Percentiles rank a stretch among this genome's conserved stretches.
Conservation (phyloP, 1,284 basidiomycete genomes). For the Ganoderma meredithae region DNA sequence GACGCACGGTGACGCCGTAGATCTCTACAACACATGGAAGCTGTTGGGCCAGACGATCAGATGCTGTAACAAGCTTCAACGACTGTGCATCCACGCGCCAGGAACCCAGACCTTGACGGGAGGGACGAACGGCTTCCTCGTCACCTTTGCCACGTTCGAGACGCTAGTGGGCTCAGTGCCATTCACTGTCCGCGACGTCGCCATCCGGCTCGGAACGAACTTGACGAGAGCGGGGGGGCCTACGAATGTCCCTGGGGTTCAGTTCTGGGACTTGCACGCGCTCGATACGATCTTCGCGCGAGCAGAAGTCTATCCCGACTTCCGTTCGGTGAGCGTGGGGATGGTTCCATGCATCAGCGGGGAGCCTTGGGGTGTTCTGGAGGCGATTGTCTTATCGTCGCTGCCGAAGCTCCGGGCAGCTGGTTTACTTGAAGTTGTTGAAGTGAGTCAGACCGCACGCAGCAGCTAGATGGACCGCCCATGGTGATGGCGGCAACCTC, state of each 20-base stretch:
- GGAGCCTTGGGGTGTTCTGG: background rate
- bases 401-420: slow-evolving; percentile 2
- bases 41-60: background rate
- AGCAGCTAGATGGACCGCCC: background rate
- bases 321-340: background rate
- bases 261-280: slow-evolving; percentile 5
- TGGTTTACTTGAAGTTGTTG: background rate
- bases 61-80: slow-evolving; percentile 2
- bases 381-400: background rate
- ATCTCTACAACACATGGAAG: slow-evolving; percentile 2
- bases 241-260: background rate
- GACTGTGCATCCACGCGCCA: background rate
- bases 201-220: background rate
- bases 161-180: background rate
- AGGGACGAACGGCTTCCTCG: background rate
- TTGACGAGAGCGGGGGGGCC: background rate
- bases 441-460: background rate
- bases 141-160: background rate
- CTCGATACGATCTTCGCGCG: slow-evolving; percentile 4
- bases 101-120: background rate
- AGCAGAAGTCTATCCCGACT: background rate
- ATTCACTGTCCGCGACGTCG: background rate
- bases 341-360: background rate
- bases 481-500: too few relatives aligned
- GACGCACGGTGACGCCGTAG: background rate